Percentiles rank a stretch among this genome's conserved stretches.
Evolutionary conservation across 768 basidiomycete genomes (phyloP).

Genomic region (Chalciporus pseudorubinellus): DNA sequence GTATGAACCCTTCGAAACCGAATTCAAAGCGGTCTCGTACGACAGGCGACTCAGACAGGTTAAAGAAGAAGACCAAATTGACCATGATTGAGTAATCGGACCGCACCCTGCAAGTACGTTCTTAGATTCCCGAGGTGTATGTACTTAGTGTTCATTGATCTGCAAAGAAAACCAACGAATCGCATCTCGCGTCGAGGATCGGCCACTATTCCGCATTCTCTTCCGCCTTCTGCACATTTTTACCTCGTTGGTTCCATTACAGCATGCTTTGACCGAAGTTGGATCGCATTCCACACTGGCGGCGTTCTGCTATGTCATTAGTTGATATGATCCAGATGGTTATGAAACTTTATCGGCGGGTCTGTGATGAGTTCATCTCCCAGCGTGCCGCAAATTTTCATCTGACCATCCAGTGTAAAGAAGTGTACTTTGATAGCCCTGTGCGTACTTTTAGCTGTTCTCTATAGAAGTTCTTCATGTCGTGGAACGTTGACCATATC

Average conservation of each 20-base stretch:
- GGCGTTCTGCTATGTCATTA: slow-evolving; percentile 20
- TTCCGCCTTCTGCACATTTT: slow-evolving; percentile 12
- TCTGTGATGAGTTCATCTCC: slow-evolving; percentile 28
- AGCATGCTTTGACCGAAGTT: slow-evolving; percentile 17
- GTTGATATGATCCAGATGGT: slow-evolving; percentile 21
- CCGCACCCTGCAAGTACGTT: slow-evolving; percentile 17
- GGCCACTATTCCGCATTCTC: slow-evolving; percentile 9
- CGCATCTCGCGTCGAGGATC: slow-evolving; percentile 19
- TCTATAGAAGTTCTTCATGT: slow-evolving; percentile 18
- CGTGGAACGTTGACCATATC: slow-evolving; percentile 23
- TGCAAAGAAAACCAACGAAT: slow-evolving; percentile 12
- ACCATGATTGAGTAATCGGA: slow-evolving; percentile 23
- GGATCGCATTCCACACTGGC: slow-evolving; percentile 12
- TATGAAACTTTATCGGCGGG: slow-evolving; percentile 30
- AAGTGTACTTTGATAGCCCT: slow-evolving; percentile 26
- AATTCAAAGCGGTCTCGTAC: slow-evolving; percentile 25
- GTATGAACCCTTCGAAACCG: slow-evolving; percentile 5
- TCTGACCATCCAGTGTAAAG: slow-evolving; percentile 15
- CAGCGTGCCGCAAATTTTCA: slow-evolving; percentile 14
- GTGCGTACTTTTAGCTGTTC: slow-evolving; percentile 8
- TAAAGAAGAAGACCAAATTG: slow-evolving; percentile 27
- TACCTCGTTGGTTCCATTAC: slow-evolving; percentile 19
- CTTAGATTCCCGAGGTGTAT: slow-evolving; percentile 16
- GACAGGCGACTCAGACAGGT: slow-evolving; percentile 13
- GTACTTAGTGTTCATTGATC: slow-evolving; percentile 15